These are phyloP conservation scores for Tolypocladium amazonense DNA, from an alignment of 2,329 filamentous ascomycete genomes.

Conservation along the genomic window DNA sequence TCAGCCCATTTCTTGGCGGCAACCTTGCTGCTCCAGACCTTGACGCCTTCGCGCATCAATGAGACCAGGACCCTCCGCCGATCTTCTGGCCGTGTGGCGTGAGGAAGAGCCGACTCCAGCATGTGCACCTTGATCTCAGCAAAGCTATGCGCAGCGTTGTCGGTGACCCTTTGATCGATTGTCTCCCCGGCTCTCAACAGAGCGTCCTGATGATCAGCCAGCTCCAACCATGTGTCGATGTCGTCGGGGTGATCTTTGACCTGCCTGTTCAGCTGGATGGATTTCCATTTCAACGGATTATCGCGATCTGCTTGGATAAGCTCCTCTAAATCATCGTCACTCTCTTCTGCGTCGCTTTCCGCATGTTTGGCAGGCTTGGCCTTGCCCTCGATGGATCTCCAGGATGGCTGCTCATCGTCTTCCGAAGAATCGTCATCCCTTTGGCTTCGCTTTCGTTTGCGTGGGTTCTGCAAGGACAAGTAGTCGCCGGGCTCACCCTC, in stretches of 20 bases:
- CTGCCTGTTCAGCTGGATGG: slow-evolving; percentile 49
- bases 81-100: slow-evolving; percentile 33
- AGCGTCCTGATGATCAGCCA: slow-evolving; percentile 69
- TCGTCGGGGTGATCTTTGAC: slow-evolving; percentile 58
- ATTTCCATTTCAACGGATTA: slow-evolving; percentile 40
- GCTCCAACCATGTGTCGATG: slow-evolving; percentile 61
- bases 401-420: slow-evolving; percentile 40
- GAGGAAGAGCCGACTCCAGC: slow-evolving; percentile 64
- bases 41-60: slow-evolving; percentile 63
- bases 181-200: slow-evolving; percentile 44
- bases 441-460: slow-evolving; percentile 28
- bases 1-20: slow-evolving; percentile 56
- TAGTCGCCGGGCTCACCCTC: slow-evolving; percentile 31
- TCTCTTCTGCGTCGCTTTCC: slow-evolving; percentile 39
- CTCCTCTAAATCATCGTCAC: slow-evolving; percentile 30
- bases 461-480: slow-evolving; percentile 31
- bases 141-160: slow-evolving; percentile 55
- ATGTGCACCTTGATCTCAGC: slow-evolving; percentile 73
- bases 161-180: slow-evolving; percentile 33
- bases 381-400: slow-evolving; percentile 56
- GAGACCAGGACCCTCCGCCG: slow-evolving; percentile 53
- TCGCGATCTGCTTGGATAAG: slow-evolving; percentile 21
- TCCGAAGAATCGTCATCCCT: slow-evolving; percentile 28
- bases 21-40: slow-evolving; percentile 58
- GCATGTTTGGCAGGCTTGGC: slow-evolving; percentile 37